Evolutionary conservation across 2,329 filamentous ascomycete species (phyloP), one percentile per base, ranked within the genome.

Genomic region (Fusarium stilboides): DNA sequence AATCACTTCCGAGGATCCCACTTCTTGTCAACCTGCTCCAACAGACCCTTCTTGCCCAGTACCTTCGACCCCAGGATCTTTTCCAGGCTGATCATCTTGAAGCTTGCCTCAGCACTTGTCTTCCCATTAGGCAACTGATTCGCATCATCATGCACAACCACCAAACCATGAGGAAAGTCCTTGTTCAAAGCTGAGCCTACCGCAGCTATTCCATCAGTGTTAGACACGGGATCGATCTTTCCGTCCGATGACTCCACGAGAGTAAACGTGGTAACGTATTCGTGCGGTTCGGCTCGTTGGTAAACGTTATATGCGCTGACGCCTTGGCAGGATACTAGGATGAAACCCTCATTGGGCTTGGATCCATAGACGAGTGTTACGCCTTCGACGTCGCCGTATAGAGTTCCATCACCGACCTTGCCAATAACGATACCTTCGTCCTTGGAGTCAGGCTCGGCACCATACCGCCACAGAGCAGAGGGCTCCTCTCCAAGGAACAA

Each of bases 331-430:
- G 83, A 86, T 8, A 86, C 84, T 17, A 88, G 74, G 24, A 88
- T 80, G 73, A 84, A 87, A 1, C 85, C 85, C 19, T 81, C 71
- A 4, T 81, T 73, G 0, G 80, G 77, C 0, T 77, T 80, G 45
- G 79, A 73, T 5, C 85, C 85, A n/a, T 81, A 78, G 0, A 87
- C 79, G 0, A 87, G 76, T 0, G 85, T 84, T 13, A 88, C 80
- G 12, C 86, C 86, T 62, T 87, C 86, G n/a, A 86, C 83, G 20
- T 87, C 85, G 3, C 84, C 84, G 49, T 81, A 79, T n/a, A 86
- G 80, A 2, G 76, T 77, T 8, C 83, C 83, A 15, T 85, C 83
- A 8, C 82, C 83, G 6, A 86, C 80, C 22, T 80, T 77, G 0
- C 81, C 84, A 17, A 82, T 77, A 8, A 74, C 62, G 22, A 77